These are phyloP conservation scores for Daldinia sp. DNA, from an alignment of 2,329 filamentous ascomycete genomes.

Conservation along the genomic window DNA sequence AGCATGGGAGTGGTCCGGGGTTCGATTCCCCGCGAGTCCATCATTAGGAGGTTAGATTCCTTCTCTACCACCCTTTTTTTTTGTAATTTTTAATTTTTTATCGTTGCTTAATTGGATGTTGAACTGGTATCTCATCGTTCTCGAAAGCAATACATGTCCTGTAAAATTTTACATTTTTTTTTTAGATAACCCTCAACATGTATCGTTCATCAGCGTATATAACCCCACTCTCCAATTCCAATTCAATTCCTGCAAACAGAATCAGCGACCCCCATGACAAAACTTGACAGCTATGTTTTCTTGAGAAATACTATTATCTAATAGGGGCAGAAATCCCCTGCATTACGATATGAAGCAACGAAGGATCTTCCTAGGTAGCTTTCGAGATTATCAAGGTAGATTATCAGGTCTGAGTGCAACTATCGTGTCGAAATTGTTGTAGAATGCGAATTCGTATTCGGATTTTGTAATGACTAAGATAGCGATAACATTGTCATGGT, in stretches of 20 bases:
- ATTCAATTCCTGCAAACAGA: too few relatives aligned
- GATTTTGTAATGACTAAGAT: not conserved
- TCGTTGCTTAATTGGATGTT: not conserved
- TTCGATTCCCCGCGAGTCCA: constrained; percentile 60
- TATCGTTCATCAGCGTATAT: too few relatives aligned
- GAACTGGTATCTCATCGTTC: too few relatives aligned
- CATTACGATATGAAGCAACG: not conserved
- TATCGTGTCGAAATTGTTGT: not conserved
- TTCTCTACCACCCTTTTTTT: constrained; percentile 28
- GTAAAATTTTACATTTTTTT: too few relatives aligned
- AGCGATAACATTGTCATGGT: not conserved
- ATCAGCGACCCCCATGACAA: too few relatives aligned
- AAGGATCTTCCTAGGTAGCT: not conserved
- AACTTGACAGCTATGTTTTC: too few relatives aligned
- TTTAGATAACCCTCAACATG: too few relatives aligned
- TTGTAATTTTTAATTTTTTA: constrained; percentile 1
- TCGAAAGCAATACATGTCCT: too few relatives aligned
- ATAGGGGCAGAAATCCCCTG: not conserved
- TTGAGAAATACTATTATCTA: not conserved
- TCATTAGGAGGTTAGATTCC: constrained; percentile 33
- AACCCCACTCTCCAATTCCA: too few relatives aligned
- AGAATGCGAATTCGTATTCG: constrained; percentile 31
- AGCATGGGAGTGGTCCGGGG: constrained; percentile 51
- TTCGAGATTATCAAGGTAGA: not conserved
- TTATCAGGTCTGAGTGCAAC: not conserved